These are phyloP conservation scores for Fistulinella cinereoalba DNA, from an alignment of 1,284 basidiomycete genomes.

Conservation along the genomic window DNA sequence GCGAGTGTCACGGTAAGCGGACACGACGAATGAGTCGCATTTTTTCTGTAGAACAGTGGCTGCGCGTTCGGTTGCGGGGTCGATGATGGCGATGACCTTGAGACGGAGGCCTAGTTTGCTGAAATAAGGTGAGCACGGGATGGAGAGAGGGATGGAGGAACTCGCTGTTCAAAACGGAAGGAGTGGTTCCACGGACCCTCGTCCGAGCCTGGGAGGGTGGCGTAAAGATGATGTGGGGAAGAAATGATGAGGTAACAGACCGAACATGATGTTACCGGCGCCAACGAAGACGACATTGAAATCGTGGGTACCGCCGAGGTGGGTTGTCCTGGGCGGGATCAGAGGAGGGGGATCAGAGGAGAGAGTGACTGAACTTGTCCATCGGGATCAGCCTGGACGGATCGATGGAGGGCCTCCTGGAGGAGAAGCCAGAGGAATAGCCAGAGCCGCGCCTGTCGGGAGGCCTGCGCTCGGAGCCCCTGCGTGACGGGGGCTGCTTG, in stretches of 20 bases:
- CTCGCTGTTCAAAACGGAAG: slow-evolving; percentile 89
- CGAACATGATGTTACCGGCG: slow-evolving; percentile 95
- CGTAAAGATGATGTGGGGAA: slow-evolving; percentile 9
- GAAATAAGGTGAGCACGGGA: slow-evolving; percentile 17
- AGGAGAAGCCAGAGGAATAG: slow-evolving; percentile 44
- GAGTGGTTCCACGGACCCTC: slow-evolving; percentile 94
- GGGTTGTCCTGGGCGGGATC: slow-evolving; percentile 43
- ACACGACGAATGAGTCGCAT: slow-evolving; percentile 90
- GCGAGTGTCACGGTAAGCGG: slow-evolving; percentile 89
- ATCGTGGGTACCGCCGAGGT: slow-evolving; percentile 57
- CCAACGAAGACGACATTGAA: slow-evolving; percentile 93
- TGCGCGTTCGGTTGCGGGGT: slow-evolving; percentile 85
- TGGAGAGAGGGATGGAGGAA: slow-evolving; percentile 4
- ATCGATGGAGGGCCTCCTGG: slow-evolving; percentile 70
- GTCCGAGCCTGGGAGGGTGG: slow-evolving; percentile 56
- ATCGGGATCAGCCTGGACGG: slow-evolving; percentile 71
- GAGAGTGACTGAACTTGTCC: slow-evolving; percentile 57
- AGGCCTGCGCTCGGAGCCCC: slow-evolving; percentile 33
- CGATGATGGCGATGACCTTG: slow-evolving; percentile 93
- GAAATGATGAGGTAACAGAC: slow-evolving; percentile 38
- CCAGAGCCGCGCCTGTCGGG: slow-evolving; percentile 44
- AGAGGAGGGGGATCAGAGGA: slow-evolving; percentile 3
- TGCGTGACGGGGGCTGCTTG: slow-evolving; percentile 31
- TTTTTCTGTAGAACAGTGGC: slow-evolving; percentile 83
- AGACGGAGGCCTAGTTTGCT: slow-evolving; percentile 96